These are phyloP conservation scores for Pseudogymnoascus pannorum DNA, from an alignment of 2,329 filamentous ascomycete genomes.

Conservation along the genomic window DNA sequence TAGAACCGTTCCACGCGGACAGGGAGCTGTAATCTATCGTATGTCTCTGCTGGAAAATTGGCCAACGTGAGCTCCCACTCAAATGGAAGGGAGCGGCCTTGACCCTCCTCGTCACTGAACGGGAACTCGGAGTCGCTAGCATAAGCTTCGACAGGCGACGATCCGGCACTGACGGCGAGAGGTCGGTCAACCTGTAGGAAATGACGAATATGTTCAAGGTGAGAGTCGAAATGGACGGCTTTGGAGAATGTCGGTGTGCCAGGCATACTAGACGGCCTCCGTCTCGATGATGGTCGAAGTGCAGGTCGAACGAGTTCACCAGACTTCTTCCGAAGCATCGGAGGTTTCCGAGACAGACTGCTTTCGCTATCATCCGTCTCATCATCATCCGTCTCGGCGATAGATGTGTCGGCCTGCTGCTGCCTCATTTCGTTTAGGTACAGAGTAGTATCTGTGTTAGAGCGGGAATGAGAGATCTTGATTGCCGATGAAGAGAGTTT, in stretches of 20 bases:
- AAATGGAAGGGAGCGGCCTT: slow-evolving; percentile 42
- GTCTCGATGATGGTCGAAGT: slow-evolving; percentile 66
- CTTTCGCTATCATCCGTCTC: slow-evolving; percentile 46
- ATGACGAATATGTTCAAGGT: slow-evolving; percentile 91
- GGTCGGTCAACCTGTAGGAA: slow-evolving; percentile 92
- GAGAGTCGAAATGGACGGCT: slow-evolving; percentile 96
- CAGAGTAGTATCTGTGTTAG: slow-evolving; percentile 41
- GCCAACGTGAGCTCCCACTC: slow-evolving; percentile 84
- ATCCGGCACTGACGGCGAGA: slow-evolving; percentile 89
- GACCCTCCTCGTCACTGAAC: slow-evolving; percentile 51
- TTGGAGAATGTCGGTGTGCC: slow-evolving; percentile 94
- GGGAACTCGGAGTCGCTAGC: slow-evolving; percentile 87
- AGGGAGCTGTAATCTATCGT: slow-evolving; percentile 55
- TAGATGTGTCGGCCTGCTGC: slow-evolving; percentile 29
- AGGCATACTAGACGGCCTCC: slow-evolving; percentile 91
- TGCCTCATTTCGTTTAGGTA: slow-evolving; percentile 27
- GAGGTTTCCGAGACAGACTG: slow-evolving; percentile 64
- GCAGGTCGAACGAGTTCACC: slow-evolving; percentile 93
- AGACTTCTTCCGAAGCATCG: slow-evolving; percentile 96
- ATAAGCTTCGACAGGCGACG: slow-evolving; percentile 82
- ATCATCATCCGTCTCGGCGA: slow-evolving; percentile 51
- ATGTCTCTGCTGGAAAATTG: slow-evolving; percentile 70
- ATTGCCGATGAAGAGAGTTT: slow-evolving; percentile 14
- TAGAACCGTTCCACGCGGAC: slow-evolving; percentile 82
- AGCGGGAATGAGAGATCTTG: slow-evolving; percentile 26